Evolutionary conservation across 805 yeast species (phyloP).

Genomic region (Hanseniaspora occidentalis): DNA sequence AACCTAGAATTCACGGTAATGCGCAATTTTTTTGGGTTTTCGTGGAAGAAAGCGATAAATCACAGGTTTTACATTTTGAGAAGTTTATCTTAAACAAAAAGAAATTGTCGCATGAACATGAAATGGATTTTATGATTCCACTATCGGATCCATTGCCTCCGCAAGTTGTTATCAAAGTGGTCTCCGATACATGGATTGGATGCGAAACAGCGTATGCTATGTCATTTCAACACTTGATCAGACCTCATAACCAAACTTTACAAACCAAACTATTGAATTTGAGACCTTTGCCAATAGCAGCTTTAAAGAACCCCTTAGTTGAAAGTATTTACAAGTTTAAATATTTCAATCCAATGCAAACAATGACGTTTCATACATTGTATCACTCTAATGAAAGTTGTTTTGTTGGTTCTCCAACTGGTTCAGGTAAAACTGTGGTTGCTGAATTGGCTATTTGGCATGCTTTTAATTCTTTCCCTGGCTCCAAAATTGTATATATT

Average conservation of each 20-base stretch:
- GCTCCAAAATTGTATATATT: constrained; percentile 77
- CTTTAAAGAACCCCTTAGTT: constrained; percentile 53
- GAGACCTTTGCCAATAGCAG: constrained; percentile 78
- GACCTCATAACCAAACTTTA: constrained; percentile 79
- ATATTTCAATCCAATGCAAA: constrained; percentile 97
- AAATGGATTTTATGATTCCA: constrained; percentile 87
- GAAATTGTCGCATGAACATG: constrained; percentile 44
- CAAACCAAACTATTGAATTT: constrained; percentile 68
- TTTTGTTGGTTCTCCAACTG: constrained; percentile 96
- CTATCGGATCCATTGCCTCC: constrained; percentile 80
- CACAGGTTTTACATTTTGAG: constrained; percentile 69
- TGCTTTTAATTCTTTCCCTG: constrained; percentile 74
- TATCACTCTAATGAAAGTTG: constrained; percentile 71
- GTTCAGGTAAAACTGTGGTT: constrained; percentile 95
- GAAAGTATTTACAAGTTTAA: constrained; percentile 68
- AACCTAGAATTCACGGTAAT: constrained; percentile 63
- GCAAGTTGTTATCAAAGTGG: constrained; percentile 65
- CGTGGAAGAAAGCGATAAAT: constrained; percentile 73
- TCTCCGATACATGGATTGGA: constrained; percentile 86
- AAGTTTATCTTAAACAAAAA: constrained; percentile 56
- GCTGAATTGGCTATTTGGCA: constrained; percentile 97
- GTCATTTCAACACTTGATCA: constrained; percentile 79
- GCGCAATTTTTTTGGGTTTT: constrained; percentile 86
- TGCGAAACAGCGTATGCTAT: constrained; percentile 64
- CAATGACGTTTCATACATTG: constrained; percentile 86